Evolutionary conservation across 2,329 filamentous ascomycete species (phyloP), one percentile per base, ranked within the genome.

Genomic region (Botrytis porri): DNA sequence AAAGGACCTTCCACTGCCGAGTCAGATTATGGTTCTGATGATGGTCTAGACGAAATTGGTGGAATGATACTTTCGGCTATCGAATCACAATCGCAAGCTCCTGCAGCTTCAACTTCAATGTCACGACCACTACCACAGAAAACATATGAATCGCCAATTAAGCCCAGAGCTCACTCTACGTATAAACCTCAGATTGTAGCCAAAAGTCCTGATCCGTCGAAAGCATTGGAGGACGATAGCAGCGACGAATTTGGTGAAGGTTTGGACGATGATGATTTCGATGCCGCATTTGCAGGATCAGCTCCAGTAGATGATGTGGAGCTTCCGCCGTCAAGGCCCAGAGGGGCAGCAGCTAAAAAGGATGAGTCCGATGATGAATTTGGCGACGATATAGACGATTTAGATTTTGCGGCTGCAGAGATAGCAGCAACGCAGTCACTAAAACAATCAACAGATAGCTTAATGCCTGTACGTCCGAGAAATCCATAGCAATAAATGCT

Each of bases 331-430:
- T 62, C 63, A 39, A 69, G 29, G 54, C 62, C 59, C 45, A 73
- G 37, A 54, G 70, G 45, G 60, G 18, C 45, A 62, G 25, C 39
- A 51, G 39, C 59, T 8, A 69, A 79, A 70, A 83, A 85, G 59
- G 84, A 85, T 75, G 80, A 84, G 57, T 89, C 87, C 77, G 91
- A 88, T 73, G 93, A 94, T 83, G 94, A 94, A 78, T 93, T 93
- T 84, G 92, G 90, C 64, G 88, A 87, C 76, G 84, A 86, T 76
- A 84, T 90, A 63, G 87, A 85, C 77, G 86, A 90, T 75, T 85
- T 89, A 81, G 94, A 97, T 81, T 92, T 93, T 79, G 93, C 95
- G 78, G 90, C 91, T 74, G 90, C 90, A 76, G 91, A 94, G 82
- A 83, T 90, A 77, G 89, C 88, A 79, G 92, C 92, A 64, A 93